Evolutionary conservation across 2,329 filamentous ascomycete species (phyloP).

Genomic region (Botrytis sinoallii): DNA sequence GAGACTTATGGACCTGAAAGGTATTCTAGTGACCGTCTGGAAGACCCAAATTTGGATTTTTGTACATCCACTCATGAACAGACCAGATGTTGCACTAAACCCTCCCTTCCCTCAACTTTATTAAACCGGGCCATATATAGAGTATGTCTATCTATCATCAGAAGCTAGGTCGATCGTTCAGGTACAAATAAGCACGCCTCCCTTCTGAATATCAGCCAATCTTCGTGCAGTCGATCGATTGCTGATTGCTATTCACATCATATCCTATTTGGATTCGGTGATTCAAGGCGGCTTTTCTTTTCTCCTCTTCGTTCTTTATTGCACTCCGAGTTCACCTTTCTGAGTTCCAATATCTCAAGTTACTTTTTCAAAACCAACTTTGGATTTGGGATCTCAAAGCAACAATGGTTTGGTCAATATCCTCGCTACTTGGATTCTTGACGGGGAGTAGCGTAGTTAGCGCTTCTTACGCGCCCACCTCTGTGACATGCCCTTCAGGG

Average conservation of each 20-base stretch:
- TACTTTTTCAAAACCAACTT: background rate
- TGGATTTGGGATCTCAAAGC: background rate
- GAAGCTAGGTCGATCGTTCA: background rate
- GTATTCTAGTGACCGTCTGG: background rate
- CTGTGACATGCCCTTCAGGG: slow-evolving; percentile 40
- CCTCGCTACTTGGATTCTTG: slow-evolving; percentile 22
- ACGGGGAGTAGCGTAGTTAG: slow-evolving; percentile 3
- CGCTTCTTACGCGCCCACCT: slow-evolving; percentile 38
- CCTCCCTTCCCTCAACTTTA: background rate
- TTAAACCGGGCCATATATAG: background rate
- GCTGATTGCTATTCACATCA: background rate
- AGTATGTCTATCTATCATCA: background rate
- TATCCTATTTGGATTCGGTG: background rate
- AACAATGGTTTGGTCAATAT: slow-evolving; percentile 21
- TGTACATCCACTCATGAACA: background rate
- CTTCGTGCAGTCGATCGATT: background rate
- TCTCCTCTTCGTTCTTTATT: background rate
- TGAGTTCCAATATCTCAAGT: background rate
- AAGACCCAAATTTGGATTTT: background rate
- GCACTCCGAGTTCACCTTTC: background rate
- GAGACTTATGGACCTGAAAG: background rate
- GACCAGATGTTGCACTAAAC: background rate
- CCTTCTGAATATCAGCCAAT: background rate
- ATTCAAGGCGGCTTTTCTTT: background rate
- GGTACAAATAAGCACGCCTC: slow-evolving; percentile 7